These are phyloP conservation scores for Metarhizium anisopliae DNA, from an alignment of 2,329 filamentous ascomycete species.

Conservation along the genomic window DNA sequence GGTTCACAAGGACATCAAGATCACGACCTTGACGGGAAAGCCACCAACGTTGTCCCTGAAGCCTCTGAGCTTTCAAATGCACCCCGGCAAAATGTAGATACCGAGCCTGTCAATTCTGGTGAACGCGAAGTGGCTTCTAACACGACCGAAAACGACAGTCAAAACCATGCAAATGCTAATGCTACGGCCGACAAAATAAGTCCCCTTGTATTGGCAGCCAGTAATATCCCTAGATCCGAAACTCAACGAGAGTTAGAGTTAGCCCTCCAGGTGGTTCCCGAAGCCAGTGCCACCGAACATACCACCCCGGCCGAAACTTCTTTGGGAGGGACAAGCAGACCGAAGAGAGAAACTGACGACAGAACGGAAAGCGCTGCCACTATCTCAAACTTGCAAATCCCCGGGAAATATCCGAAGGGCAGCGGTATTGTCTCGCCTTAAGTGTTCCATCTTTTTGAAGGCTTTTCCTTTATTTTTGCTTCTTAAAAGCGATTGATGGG, in stretches of 20 bases:
- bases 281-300: conserved; percentile 10
- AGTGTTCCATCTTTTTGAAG: not conserved
- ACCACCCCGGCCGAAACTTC: conserved; percentile 4
- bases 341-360: conserved; percentile 17
- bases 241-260: conserved; percentile 15
- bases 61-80: not conserved
- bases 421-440: conserved; percentile 29
- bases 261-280: conserved; percentile 10
- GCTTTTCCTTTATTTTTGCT: not conserved
- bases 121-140: not conserved
- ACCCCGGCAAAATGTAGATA: not conserved
- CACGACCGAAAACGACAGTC: conserved; percentile 5
- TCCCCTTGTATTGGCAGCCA: conserved; percentile 7
- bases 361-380: conserved; percentile 39
- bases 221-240: conserved; percentile 11
- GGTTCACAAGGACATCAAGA: conserved; percentile 7
- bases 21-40: conserved; percentile 4
- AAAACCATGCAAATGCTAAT: conserved; percentile 8
- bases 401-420: conserved; percentile 52
- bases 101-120: not conserved
- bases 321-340: not conserved
- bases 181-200: conserved; percentile 8
- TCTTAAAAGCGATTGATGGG: not conserved
- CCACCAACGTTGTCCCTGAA: not conserved
- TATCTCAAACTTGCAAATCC: conserved; percentile 59